Evolutionary conservation across 768 basidiomycete genomes (phyloP).

Genomic region (Boletales sp.): DNA sequence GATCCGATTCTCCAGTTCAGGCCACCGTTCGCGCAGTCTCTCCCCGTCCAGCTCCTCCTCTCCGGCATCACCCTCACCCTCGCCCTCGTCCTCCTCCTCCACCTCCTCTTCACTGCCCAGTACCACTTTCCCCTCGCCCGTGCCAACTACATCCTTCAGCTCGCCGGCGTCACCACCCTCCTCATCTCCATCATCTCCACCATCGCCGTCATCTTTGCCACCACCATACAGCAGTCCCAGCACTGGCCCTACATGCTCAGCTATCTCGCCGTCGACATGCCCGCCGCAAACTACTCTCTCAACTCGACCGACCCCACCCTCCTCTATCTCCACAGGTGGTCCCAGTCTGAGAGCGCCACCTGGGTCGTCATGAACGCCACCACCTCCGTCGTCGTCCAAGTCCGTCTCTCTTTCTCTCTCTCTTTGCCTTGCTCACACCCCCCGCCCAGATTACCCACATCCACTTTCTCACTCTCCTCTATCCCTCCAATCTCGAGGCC

Average conservation of each 20-base stretch:
- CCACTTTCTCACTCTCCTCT: constrained; percentile 93
- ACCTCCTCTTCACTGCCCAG: constrained; percentile 91
- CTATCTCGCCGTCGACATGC: constrained; percentile 78
- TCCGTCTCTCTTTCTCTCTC: constrained; percentile 30
- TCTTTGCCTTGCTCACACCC: background rate
- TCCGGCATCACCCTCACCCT: constrained; percentile 84
- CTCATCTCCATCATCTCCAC: constrained; percentile 76
- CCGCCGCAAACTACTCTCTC: constrained; percentile 19
- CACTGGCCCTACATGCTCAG: constrained; percentile 95
- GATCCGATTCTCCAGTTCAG: constrained; percentile 80
- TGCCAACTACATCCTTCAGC: constrained; percentile 87
- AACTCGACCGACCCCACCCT: constrained; percentile 24
- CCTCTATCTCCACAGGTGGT: constrained; percentile 48
- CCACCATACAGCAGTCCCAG: constrained; percentile 57
- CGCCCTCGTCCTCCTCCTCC: constrained; percentile 79
- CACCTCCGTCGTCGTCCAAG: constrained; percentile 82
- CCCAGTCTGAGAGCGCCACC: constrained; percentile 55
- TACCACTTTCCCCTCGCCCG: constrained; percentile 95
- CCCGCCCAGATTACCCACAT: constrained; percentile 83
- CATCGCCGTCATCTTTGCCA: constrained; percentile 66
- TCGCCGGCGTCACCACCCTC: constrained; percentile 78
- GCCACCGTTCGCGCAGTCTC: constrained; percentile 80
- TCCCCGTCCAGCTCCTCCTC: constrained; percentile 87
- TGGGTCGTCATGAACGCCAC: constrained; percentile 91
- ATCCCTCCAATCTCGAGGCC: constrained; percentile 86